Base-by-base conservation (phyloP, 345 rosid species). In the Aegle marmelos region DNA sequence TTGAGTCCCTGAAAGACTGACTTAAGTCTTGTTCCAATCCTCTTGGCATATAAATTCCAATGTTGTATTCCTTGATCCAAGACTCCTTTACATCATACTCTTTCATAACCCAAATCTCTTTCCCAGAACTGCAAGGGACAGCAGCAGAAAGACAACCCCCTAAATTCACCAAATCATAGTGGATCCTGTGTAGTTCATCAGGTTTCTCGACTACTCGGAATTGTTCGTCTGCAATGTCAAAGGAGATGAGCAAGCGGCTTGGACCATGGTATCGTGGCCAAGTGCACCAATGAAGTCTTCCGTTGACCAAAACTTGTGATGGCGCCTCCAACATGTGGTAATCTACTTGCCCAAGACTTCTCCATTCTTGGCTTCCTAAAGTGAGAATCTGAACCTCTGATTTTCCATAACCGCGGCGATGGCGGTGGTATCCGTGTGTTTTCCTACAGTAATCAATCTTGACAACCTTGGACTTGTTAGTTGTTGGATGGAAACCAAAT, bases 361-460 rank as follows among this genome's bases (percentile, higher is more conserved):
- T 73, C 89, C 87, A 89, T 7, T 34, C 57, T 0, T 73, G 27
- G 68, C 64, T n/a, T 30, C 80, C 89, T 9, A 87, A 33, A 2
- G 88, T 87, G 9, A 86, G 73, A 50, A 85, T 75, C 50, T 85
- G 87, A 21, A 87, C 86, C 21, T 82, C 83, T 31, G 88, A 79
- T 21, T 80, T 82, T 25, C 70, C 57, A 39, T 53, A 53, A 53
- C 57, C 57, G 7, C 57, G 57, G 22, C 2, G 2, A 19, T 53
- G 6, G 22, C 22, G 22, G 57, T 53, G 5, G 57, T 50, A 16
- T 50, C 5, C 1, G 22, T 6, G 57, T 17, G 57, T 16, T 53
- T 53, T 53, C 57, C 57, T 53, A 53, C 57, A 53, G 75, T 83
- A 85, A 4, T 82, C 83, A 21, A 86, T 72, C 79, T 81, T 86